Evolutionary conservation across 805 yeast species (phyloP), one percentile per base, ranked within the genome.

Genomic region (Lipomyces anomalus): DNA sequence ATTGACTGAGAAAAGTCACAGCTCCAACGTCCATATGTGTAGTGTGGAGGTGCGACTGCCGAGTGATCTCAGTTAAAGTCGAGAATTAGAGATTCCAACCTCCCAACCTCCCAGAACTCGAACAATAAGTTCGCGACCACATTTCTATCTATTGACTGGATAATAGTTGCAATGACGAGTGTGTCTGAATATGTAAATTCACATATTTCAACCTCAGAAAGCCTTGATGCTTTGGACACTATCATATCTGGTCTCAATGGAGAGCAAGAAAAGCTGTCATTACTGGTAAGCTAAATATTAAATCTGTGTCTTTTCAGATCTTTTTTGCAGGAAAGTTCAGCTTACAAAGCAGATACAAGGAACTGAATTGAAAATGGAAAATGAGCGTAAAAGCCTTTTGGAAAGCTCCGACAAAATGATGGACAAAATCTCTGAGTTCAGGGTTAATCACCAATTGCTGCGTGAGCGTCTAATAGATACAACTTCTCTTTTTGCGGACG

Each of bases 111-210:
- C n/a, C n/a, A n/a, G n/a, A n/a, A n/a, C n/a, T n/a, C n/a, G n/a
- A n/a, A n/a, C n/a, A n/a, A n/a, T n/a, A n/a, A n/a, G n/a, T n/a
- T n/a, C n/a, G n/a, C n/a, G n/a, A n/a, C n/a, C n/a, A n/a, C n/a
- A n/a, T n/a, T n/a, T n/a, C n/a, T n/a, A n/a, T n/a, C n/a, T n/a
- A n/a, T n/a, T n/a, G n/a, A n/a, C n/a, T n/a, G n/a, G n/a, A n/a
- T n/a, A n/a, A n/a, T 26, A 13, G 30, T 13, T 9, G 30, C 30
- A 9, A 26, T 34, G 23, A 13, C 17, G 18, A 18, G 44, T 4
- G 40, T 50, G n/a, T 42, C 49, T 13, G 47, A 43, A 18, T 50
- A 43, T 26, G 38, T 50, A 9, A 50, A 47, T 32, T 40, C 33
- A 13, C 42, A 36, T 28, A 33, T 50, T 2, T 49, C 53, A 4